These are phyloP conservation scores for Microascus cirrosus DNA, from an alignment of 2,329 filamentous ascomycete species.

Conservation along the genomic window DNA sequence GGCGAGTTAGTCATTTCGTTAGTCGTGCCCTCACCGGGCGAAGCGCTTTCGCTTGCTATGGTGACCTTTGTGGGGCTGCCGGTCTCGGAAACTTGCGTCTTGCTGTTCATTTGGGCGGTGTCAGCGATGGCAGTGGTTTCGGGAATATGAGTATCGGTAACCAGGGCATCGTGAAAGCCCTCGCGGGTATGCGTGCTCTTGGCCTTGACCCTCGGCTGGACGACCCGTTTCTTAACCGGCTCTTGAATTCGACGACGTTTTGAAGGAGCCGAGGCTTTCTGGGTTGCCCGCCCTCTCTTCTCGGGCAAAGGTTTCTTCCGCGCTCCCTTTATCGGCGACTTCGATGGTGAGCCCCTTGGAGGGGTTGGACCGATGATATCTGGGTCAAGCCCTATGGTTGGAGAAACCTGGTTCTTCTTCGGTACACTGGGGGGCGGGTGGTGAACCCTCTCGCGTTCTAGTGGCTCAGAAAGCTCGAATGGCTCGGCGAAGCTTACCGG, in stretches of 20 bases:
- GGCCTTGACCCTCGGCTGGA: background rate
- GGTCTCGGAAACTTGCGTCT: background rate
- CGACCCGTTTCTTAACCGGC: background rate
- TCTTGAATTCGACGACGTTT: background rate
- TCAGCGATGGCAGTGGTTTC: background rate
- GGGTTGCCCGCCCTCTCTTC: background rate
- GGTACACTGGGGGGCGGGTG: background rate
- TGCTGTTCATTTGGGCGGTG: background rate
- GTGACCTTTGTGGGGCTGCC: background rate
- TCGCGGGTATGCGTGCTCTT: background rate
- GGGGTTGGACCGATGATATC: background rate
- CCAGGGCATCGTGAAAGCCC: background rate
- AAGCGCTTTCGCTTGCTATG: background rate
- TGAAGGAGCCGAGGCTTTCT: background rate
- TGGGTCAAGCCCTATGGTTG: background rate
- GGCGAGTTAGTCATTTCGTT: background rate
- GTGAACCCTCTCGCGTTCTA: background rate
- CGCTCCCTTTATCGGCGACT: background rate
- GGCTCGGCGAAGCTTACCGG: background rate
- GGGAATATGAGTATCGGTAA: background rate
- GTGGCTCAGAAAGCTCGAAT: background rate
- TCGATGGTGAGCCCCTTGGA: background rate
- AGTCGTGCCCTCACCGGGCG: background rate
- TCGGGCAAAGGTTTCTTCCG: background rate
- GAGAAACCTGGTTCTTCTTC: background rate